phyloP scores from a whole-genome alignment of 805 yeast genomes.

The Candida chilensis region DNA sequence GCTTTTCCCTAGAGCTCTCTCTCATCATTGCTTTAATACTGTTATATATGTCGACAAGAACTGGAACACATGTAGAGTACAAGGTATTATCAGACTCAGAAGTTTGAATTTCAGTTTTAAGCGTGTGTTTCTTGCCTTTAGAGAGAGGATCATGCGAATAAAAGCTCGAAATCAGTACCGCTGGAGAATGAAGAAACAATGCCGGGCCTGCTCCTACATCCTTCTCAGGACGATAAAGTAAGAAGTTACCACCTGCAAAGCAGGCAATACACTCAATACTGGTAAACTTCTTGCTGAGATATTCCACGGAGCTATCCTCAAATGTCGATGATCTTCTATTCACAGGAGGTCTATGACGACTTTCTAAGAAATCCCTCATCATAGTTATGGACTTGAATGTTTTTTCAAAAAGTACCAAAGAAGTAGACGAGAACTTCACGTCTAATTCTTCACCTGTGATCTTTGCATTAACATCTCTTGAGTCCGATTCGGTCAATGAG shows the following conservation, averaged over 20 bases:
- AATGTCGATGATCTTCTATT: slow-evolving; percentile 3
- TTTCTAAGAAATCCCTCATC: slow-evolving; percentile 24
- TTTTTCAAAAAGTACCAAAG: slow-evolving; percentile 46
- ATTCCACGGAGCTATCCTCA: slow-evolving; percentile 3
- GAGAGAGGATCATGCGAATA: slow-evolving; percentile 33
- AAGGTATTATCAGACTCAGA: slow-evolving; percentile 67
- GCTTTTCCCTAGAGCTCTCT: no score
- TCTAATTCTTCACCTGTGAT: slow-evolving; percentile 65
- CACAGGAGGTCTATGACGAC: slow-evolving; percentile 2
- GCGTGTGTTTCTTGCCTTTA: slow-evolving; percentile 27
- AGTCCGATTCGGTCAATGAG: slow-evolving; percentile 12
- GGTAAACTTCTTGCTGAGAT: slow-evolving; percentile 12
- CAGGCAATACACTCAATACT: slow-evolving; percentile 42
- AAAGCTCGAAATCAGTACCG: slow-evolving; percentile 47
- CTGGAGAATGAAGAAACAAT: slow-evolving; percentile 66
- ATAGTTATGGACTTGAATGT: slow-evolving; percentile 35
- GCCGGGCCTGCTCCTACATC: slow-evolving; percentile 39
- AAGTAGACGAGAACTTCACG: slow-evolving; percentile 50
- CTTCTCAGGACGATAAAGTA: slow-evolving; percentile 32
- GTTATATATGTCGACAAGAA: slow-evolving; percentile 48
- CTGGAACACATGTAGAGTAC: slow-evolving; percentile 72
- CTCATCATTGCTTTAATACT: slow-evolving; percentile 41
- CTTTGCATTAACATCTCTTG: slow-evolving; percentile 32
- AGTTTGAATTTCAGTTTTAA: slow-evolving; percentile 46
- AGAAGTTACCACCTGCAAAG: slow-evolving; percentile 65